Base-by-base conservation (phyloP, 2,329 filamentous ascomycete genomes). In the Pezicula radicicola region DNA sequence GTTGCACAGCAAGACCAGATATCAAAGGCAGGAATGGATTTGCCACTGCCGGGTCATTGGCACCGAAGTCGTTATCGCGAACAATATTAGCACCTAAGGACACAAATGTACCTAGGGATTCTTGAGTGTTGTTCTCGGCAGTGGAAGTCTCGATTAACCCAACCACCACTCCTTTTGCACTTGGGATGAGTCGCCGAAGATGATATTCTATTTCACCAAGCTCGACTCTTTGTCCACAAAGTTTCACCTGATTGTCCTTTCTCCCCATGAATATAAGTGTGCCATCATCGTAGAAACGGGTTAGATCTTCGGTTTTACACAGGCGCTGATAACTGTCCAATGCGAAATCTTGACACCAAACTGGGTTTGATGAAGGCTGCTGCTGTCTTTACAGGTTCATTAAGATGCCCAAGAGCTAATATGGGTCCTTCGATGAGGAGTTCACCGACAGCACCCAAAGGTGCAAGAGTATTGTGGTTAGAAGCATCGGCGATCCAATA, bases 151-250 rank as follows among this genome's bases (percentile, higher is more conserved):
- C 33, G n/a, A 9, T 9, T 36, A 36, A 36, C 9, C 9, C 9
- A n/a, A 36, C 84, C 80, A 0, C 81, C 80, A 0, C 80, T 83
- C 18, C 35, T 13, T 12, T 8, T n/a, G 12, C 12, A 2, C 19
- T 28, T 6, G 8, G n/a, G 10, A 4, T 25, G 15, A 39, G 2
- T 15, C n/a, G 16, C 19, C n/a, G n/a, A 2, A 49, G 25, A 16
- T 55, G 54, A 44, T 50, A 40, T 76, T 91, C 87, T 13, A 90
- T 75, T 62, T 91, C 89, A 0, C 87, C 87, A 1, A 92, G 77
- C 62, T 92, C 87, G 47, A 94, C 80, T 37, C 90, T 78, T 68
- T 94, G 90, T 1, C 90, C 90, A 46, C 89, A 80, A 2, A 95
- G 75, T 68, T 95, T 95, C 49, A 95, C 84, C 66, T 96, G 91